Evolutionary conservation across 257 asterid species (phyloP), one percentile per base, ranked within the genome.

Genomic region (Nicotiana knightiana): DNA sequence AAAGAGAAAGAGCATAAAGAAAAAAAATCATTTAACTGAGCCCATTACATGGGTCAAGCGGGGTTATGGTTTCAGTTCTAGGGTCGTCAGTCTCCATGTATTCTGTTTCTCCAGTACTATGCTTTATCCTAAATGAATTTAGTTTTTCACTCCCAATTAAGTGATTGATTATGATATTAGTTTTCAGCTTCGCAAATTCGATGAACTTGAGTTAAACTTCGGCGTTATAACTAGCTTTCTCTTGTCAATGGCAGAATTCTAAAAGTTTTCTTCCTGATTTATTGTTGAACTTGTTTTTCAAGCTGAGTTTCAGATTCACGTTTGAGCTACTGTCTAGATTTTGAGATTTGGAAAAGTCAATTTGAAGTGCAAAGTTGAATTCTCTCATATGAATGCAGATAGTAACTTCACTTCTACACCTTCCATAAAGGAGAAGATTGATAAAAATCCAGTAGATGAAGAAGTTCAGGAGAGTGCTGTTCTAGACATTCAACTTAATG

Each of bases 381-480:
- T 75, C 37, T 75, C 33, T 75, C 64, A 75, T 75, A 28, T 53
- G 77, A 57, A 71, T 88, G 79, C 90, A 90, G 93, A 89, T 83
- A 67, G 80, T 70, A 79, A 83, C 59, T 83, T 89, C 79, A 71
- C 66, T 76, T 58, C 86, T 39, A 55, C 64, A 21, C 35, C 73
- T 76, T 81, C 84, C 65, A 86, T 71, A 48, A 87, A 88, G 75
- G 82, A 86, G 76, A 85, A 83, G 67, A 81, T 63, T 13, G 53
- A 58, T 67, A 80, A 84, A 81, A 84, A 43, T 73, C 76, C 84
- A n/a, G 84, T 71, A 46, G 77, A 71, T 76, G 79, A 15, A 28
- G 9, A 13, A 43, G 79, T 75, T 84, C 85, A 83, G 83, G 85
- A 76, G 78, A 83, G 79, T 82, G 64, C 81, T 54, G 65, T 81